Evolutionary conservation across 2,329 filamentous ascomycete genomes (phyloP), one percentile per base, ranked within the genome.

Genomic region (Fusarium tjaetaba): DNA sequence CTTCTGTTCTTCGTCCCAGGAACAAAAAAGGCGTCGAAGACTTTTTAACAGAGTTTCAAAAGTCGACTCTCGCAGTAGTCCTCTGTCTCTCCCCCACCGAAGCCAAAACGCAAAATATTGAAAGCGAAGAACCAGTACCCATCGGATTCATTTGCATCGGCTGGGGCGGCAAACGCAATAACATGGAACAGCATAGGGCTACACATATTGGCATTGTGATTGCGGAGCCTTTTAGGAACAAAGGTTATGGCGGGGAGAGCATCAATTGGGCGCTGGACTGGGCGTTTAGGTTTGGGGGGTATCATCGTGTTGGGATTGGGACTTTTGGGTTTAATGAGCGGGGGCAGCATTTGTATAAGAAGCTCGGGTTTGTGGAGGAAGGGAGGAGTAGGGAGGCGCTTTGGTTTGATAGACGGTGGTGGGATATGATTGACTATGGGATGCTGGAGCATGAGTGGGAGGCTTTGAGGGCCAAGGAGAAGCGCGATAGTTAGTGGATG

Each of bases 181-280:
- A 51, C 1, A 64, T 48, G 1, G 52, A 61, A 20, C 60, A 51
- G 2, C 70, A 74, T 15, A n/a, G 61, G 2, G 38, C 49, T 5
- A 68, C 49, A 0, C 16, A n/a, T 1, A 78, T 87, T 14, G 82
- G 80, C 0, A 78, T 87, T n/a, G 73, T 77, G 1, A 79, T 87
- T 10, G 70, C 81, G 5, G 72, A 77, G 0, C 13, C 63, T 0
- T 81, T 82, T 58, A 83, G 85, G 61, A 78, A 80, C 1, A 71
- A 80, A 26, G 85, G 86, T 0, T 88, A 87, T 61, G 86, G 86
- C 3, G 74, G 71, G 11, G 86, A 88, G 71, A 83, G 84, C 2
- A 84, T 88, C 49, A 78, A 79, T 32, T 88, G 85, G 86, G 82
- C 77, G 1, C 70, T 87, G 7, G 81, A 85, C 30, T 88, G 85